phyloP scores from a whole-genome alignment of 2,329 filamentous ascomycete species.

The Mollisia scopiformis region DNA sequence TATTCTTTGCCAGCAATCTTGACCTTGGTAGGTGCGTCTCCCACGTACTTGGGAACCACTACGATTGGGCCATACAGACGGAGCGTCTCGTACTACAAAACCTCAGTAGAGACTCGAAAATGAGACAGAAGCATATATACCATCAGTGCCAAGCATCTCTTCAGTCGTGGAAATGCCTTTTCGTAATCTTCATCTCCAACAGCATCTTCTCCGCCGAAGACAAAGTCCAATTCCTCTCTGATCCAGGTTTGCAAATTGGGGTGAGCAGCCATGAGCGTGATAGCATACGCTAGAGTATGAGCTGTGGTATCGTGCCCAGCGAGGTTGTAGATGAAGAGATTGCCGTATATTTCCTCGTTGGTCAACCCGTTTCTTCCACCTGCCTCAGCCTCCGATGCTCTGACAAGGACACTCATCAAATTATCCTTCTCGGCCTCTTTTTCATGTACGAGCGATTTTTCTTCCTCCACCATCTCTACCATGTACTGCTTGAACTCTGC shows the following conservation, averaged over 20 bases:
- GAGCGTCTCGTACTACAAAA: slow-evolving; percentile 47
- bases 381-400: slow-evolving; percentile 28
- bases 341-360: slow-evolving; percentile 38
- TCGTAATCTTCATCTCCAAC: slow-evolving; percentile 39
- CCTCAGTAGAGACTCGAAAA: background rate
- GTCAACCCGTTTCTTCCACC: slow-evolving; percentile 31
- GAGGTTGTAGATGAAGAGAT: slow-evolving; percentile 37
- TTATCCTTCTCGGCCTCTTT: slow-evolving; percentile 31
- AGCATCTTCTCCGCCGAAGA: slow-evolving; percentile 29
- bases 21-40: slow-evolving; percentile 19
- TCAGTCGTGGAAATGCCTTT: slow-evolving; percentile 43
- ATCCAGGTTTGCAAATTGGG: slow-evolving; percentile 25
- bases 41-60: slow-evolving; percentile 53
- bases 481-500: slow-evolving; percentile 21
- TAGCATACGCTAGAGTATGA: slow-evolving; percentile 31
- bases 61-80: slow-evolving; percentile 56
- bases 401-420: slow-evolving; percentile 38
- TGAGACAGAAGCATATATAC: slow-evolving; percentile 9
- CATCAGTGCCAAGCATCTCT: slow-evolving; percentile 44
- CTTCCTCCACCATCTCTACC: slow-evolving; percentile 23
- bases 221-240: slow-evolving; percentile 24
- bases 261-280: slow-evolving; percentile 30
- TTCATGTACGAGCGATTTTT: slow-evolving; percentile 23
- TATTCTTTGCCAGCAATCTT: slow-evolving; percentile 2
- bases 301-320: slow-evolving; percentile 39